Base-by-base conservation (phyloP, 768 basidiomycete genomes). In the Mycena belliarum region DNA sequence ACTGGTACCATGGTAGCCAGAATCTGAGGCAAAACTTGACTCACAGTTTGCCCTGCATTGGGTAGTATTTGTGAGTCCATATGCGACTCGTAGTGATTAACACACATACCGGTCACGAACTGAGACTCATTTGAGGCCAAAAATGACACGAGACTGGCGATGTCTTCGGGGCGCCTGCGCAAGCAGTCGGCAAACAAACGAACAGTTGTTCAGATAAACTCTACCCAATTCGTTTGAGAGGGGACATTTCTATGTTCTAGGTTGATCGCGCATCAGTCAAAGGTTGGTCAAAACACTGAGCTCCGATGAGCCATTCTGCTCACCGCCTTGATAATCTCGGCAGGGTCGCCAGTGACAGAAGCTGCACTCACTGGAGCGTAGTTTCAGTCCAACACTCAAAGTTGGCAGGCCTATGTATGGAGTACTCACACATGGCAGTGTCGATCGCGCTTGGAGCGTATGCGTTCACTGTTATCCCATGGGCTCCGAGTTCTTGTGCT, bases 71-170 rank as follows among this genome's bases (percentile, higher is more conserved):
- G 40, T 41, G 6, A n/a, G 21, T 2, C 38, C 20, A 15, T 0
- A 4, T 23, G 4, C 2, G 33, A 2, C 6, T 58, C 28, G 1
- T 2, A 24, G 28, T 12, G 3, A 18, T 8, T 1, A n/a, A n/a
- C 11, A 40, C 12, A 25, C 54, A 16, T 29, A 65, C 72, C 72
- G 0, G 72, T 73, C 8, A 72, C 68, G 44, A 66, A 73, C 20
- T 50, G 48, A 1, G 72, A 66, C 25, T 71, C 66, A 23, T 66
- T 55, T 5, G 68, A 68, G 7, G 68, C 72, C 28, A 73, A 58
- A 57, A 70, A 73, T 12, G 72, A 70, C 1, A 73, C 72, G 6
- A 73, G 51, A 7, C 50, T 57, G 1, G 72, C 65, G 18, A 73
- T 49, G 23, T 73, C 70, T 7, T 61, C 49, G 0, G 67, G 55